Evolutionary conservation across 352 stramenopile genomes (phyloP).

Genomic region (Blastocystis hominis): DNA sequence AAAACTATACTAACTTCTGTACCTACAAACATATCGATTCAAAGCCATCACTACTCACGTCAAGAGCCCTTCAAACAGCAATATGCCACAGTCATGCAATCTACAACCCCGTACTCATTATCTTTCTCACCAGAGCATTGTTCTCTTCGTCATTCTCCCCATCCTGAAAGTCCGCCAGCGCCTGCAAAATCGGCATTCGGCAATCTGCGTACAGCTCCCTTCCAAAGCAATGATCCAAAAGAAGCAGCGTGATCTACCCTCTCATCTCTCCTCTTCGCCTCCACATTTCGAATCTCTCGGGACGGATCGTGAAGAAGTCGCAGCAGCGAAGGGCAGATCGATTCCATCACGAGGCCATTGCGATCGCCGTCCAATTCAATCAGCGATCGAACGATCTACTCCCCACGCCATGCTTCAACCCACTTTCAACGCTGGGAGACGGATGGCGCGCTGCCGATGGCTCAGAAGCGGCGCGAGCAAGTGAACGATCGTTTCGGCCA

Average conservation of each 20-base stretch:
- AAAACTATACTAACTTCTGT: no score
- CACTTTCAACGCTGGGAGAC: not conserved
- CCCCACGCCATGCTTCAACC: not conserved
- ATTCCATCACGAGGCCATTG: slow-evolving; percentile 16
- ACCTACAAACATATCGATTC: no score
- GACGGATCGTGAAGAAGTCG: not conserved
- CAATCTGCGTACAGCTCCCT: not conserved
- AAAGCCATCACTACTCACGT: no score
- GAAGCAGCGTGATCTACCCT: not conserved
- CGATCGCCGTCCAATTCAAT: slow-evolving; percentile 27
- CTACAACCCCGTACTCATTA: not conserved
- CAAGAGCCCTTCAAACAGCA: no score
- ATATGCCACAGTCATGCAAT: not conserved
- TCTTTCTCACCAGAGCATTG: not conserved
- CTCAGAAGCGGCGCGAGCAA: not conserved
- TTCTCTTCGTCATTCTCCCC: not conserved
- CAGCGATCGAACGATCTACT: not conserved
- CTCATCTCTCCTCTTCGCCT: no score
- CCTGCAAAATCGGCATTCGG: not conserved
- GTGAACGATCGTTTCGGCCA: not conserved
- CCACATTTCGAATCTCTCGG: not conserved
- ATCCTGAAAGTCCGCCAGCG: not conserved
- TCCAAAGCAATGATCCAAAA: not conserved
- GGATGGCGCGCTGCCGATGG: not conserved
- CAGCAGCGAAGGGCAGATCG: not conserved